A percentile compares a stretch with the other conserved stretches of the same genome.
These are phyloP conservation scores for Eucalyptus cloeziana DNA, from an alignment of 345 rosid genomes.

Conservation along the genomic window DNA sequence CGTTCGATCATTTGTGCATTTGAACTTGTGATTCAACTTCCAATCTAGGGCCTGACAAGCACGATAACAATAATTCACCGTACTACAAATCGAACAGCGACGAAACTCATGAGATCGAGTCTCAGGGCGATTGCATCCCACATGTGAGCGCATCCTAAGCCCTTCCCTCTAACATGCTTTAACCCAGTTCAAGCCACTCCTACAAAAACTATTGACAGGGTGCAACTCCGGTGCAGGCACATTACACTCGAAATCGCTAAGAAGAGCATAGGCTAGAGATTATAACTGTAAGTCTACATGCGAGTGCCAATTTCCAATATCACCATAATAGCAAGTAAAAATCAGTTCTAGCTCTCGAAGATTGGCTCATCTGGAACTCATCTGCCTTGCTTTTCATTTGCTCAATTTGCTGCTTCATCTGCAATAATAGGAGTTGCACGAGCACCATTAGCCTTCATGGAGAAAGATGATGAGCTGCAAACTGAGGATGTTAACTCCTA, in stretches of 20 bases:
- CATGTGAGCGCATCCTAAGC: too few species aligned
- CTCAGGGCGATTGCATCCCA: too few species aligned
- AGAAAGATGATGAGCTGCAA: neutral
- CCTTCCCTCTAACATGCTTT: too few species aligned
- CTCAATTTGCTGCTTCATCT: slow-evolving; percentile 15
- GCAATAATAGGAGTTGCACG: neutral
- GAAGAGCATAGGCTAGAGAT: neutral
- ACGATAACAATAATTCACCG: neutral
- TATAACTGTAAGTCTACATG: too few species aligned
- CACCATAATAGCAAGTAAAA: neutral
- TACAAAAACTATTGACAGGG: neutral
- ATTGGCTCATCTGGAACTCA: slow-evolving; percentile 28
- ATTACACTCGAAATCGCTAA: neutral
- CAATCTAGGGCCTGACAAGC: neutral
- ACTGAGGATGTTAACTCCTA: neutral
- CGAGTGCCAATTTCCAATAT: too few species aligned
- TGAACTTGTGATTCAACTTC: neutral
- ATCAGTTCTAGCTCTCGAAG: too few species aligned
- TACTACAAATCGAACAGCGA: neutral
- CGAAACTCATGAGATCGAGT: neutral
- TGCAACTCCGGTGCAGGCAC: neutral
- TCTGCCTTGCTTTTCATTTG: slow-evolving; percentile 28
- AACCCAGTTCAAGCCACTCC: neutral
- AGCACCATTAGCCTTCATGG: neutral
- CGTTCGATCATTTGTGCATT: neutral